These are phyloP conservation scores for Annulohypoxylon maeteangense DNA, from an alignment of 495 filamentous ascomycete species.

Conservation along the genomic window DNA sequence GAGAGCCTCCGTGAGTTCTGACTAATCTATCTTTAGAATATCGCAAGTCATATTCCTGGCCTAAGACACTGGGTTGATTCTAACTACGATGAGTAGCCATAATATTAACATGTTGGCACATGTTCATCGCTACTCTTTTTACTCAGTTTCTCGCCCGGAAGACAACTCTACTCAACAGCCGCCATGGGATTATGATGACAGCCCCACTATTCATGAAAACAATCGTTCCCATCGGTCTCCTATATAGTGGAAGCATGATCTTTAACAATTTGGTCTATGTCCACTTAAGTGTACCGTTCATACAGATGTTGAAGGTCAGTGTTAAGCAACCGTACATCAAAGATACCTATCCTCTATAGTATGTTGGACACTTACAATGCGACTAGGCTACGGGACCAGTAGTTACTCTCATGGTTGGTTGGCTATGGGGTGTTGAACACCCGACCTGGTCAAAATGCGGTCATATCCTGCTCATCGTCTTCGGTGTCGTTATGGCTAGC, in stretches of 20 bases:
- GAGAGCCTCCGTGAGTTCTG: neutral
- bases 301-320: conserved; percentile 82
- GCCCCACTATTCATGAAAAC: conserved; percentile 72
- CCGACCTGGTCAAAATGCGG: conserved; percentile 68
- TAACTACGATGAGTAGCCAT: conserved; percentile 47
- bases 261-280: conserved; percentile 79
- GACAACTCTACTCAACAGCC: conserved; percentile 73
- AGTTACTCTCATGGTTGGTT: conserved; percentile 71
- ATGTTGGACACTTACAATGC: neutral
- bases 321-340: neutral
- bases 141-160: conserved; percentile 78
- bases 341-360: neutral
- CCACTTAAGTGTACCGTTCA: conserved; percentile 80
- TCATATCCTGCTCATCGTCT: conserved; percentile 79
- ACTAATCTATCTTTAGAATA: conserved; percentile 48
- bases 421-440: conserved; percentile 70
- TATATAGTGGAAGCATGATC: conserved; percentile 77
- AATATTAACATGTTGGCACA: conserved; percentile 81
- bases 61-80: neutral
- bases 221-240: conserved; percentile 78
- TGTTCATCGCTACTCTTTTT: conserved; percentile 75
- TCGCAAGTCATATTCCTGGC: conserved; percentile 37
- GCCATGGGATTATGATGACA: conserved; percentile 75
- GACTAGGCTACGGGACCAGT: conserved; percentile 72
- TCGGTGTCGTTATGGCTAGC: conserved; percentile 77